phyloP scores from a whole-genome alignment of 331 rosid genomes.

The Cucumis variabilis region DNA sequence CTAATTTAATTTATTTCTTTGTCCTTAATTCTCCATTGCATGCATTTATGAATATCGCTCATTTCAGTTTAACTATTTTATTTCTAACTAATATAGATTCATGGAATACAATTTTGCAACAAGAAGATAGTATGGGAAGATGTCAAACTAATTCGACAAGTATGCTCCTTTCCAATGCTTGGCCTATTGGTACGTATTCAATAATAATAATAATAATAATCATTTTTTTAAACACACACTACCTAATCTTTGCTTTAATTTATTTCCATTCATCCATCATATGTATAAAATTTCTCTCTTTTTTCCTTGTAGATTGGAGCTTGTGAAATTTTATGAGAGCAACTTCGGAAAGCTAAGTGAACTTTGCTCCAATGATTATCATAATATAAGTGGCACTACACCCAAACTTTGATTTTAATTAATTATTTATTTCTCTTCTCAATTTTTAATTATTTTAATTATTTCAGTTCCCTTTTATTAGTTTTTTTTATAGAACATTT shows the following conservation, averaged over 20 bases:
- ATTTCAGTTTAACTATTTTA: no score
- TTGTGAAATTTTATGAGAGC: constrained; percentile 36
- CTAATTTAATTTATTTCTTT: no score
- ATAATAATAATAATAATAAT: no score
- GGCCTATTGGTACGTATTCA: constrained; percentile 41
- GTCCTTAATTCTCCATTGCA: no score
- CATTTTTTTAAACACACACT: no score
- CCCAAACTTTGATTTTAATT: neutral
- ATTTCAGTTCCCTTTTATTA: no score
- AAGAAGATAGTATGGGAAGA: neutral
- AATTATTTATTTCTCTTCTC: neutral
- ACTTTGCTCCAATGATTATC: constrained; percentile 30
- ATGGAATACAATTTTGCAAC: constrained; percentile 32
- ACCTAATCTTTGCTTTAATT: neutral
- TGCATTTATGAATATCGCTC: no score
- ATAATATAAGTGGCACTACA: constrained; percentile 36
- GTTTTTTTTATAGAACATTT: no score
- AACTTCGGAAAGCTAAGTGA: constrained; percentile 47
- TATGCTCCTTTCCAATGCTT: constrained; percentile 52
- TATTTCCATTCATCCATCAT: neutral
- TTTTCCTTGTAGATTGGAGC: constrained; percentile 38
- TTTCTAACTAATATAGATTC: constrained; percentile 8
- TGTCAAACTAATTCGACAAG: constrained; percentile 25
- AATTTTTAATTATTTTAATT: neutral
- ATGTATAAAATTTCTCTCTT: neutral